phyloP scores from a whole-genome alignment of 352 stramenopile genomes.

The Phytophthora idaei region DNA sequence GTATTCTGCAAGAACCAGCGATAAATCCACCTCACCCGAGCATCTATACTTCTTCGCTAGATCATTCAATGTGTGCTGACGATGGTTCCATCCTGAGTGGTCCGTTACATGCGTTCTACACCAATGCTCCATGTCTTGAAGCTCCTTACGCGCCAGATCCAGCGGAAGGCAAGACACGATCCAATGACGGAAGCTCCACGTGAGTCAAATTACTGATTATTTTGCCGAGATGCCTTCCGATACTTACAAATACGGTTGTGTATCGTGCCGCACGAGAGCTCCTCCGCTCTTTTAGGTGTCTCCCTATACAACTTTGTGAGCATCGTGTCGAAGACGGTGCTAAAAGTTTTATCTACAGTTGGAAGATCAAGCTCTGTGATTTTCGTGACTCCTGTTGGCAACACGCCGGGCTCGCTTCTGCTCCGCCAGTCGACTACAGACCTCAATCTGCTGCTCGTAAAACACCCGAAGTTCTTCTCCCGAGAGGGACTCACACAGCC shows the following conservation, averaged over 20 bases:
- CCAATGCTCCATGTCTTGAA: constrained; percentile 59
- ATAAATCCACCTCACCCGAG: neutral
- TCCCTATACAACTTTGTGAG: too few species aligned
- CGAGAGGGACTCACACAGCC: constrained; percentile 28
- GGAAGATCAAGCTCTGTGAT: neutral
- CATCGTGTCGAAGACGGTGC: too few species aligned
- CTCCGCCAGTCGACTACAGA: constrained; percentile 63
- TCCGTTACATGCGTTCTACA: constrained; percentile 74
- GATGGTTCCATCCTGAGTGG: constrained; percentile 84
- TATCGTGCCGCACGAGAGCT: too few species aligned
- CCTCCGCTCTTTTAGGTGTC: too few species aligned
- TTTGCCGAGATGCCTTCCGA: too few species aligned
- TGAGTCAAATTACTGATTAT: too few species aligned
- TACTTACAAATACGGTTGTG: too few species aligned
- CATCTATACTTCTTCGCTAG: constrained; percentile 15
- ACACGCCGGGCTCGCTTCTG: constrained; percentile 37
- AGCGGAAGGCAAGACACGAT: constrained; percentile 50
- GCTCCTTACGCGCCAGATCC: constrained; percentile 42
- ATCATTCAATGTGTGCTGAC: constrained; percentile 58
- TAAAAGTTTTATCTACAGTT: too few species aligned
- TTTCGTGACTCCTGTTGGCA: neutral
- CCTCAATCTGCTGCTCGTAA: constrained; percentile 52
- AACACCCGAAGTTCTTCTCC: constrained; percentile 39
- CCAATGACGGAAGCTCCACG: constrained; percentile 87
- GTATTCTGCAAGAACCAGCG: constrained; percentile 54